phyloP scores from a whole-genome alignment of 768 basidiomycete genomes.

The Filobasidium wieringae region DNA sequence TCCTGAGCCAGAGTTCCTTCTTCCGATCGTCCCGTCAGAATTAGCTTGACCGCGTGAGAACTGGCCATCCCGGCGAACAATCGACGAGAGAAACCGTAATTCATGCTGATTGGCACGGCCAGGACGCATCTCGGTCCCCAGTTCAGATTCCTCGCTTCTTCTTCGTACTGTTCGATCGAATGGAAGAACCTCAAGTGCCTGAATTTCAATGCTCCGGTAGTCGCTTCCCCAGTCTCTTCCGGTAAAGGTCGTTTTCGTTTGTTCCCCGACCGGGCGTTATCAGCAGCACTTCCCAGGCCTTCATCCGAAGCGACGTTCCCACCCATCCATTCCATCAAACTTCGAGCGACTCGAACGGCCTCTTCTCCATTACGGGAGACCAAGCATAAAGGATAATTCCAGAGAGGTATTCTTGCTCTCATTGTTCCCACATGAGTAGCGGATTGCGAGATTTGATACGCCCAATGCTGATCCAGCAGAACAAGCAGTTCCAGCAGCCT shows the following conservation, averaged over 20 bases:
- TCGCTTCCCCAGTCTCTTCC: conserved; percentile 41
- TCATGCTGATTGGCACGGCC: conserved; percentile 81
- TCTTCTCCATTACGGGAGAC: conserved; percentile 80
- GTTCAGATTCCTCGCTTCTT: conserved; percentile 48
- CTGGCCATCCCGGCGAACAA: conserved; percentile 78
- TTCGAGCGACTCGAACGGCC: conserved; percentile 83
- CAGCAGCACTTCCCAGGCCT: conserved; percentile 47
- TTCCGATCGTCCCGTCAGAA: conserved; percentile 69
- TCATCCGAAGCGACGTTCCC: conserved; percentile 89
- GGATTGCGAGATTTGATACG: conserved; percentile 49
- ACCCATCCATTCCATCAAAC: conserved; percentile 99
- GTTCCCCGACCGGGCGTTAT: conserved; percentile 43
- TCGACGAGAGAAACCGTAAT: conserved; percentile 77
- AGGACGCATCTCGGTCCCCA: conserved; percentile 75
- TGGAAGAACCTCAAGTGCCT: conserved; percentile 90
- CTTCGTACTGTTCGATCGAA: conserved; percentile 63
- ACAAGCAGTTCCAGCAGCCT: conserved; percentile 93
- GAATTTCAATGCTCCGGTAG: background rate
- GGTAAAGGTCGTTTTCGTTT: background rate
- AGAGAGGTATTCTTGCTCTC: background rate
- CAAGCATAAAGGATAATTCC: conserved; percentile 69
- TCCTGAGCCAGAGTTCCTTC: conserved; percentile 65
- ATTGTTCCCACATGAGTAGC: conserved; percentile 2
- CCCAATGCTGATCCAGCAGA: conserved; percentile 94
- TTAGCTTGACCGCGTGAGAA: conserved; percentile 69